Evolutionary conservation across 192 early-diverging fungal genomes (phyloP).

Genomic region (Jimgerdemannia lactiflua): DNA sequence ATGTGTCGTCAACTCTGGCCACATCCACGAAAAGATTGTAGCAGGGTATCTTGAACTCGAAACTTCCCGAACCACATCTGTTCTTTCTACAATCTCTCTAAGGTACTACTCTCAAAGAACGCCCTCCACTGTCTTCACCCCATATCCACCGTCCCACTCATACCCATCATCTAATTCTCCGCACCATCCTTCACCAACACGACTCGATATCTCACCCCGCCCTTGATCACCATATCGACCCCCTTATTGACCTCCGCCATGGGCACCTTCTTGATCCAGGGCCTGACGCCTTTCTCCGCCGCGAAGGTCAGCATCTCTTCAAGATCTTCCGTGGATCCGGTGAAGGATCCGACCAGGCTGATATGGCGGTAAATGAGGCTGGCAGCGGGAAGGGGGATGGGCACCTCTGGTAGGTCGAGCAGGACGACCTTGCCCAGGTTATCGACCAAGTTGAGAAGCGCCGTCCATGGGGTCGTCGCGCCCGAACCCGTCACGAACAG

Average conservation of each 20-base stretch:
- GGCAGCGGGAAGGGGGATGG: slow-evolving; percentile 38
- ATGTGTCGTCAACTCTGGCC: too few relatives aligned
- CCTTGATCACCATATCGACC: slow-evolving; percentile 52
- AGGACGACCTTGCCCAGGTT: slow-evolving; percentile 60
- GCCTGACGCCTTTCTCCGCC: slow-evolving; percentile 55
- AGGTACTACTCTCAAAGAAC: too few relatives aligned
- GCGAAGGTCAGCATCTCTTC: slow-evolving; percentile 70
- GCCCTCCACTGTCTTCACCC: too few relatives aligned
- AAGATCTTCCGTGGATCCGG: slow-evolving; percentile 56
- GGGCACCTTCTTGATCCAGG: slow-evolving; percentile 62
- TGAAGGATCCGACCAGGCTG: slow-evolving; percentile 60
- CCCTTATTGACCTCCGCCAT: slow-evolving; percentile 63
- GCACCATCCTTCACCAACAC: slow-evolving; percentile 57
- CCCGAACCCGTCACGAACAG: slow-evolving; percentile 32
- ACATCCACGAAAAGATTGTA: too few relatives aligned
- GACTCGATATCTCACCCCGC: slow-evolving; percentile 66
- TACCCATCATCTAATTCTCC: too few relatives aligned
- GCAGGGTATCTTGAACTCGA: too few relatives aligned
- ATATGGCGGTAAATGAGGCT: slow-evolving; percentile 47
- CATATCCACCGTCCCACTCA: too few relatives aligned
- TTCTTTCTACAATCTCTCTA: too few relatives aligned
- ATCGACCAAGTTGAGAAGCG: slow-evolving; percentile 46
- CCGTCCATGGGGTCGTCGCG: slow-evolving; percentile 39
- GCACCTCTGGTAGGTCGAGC: slow-evolving; percentile 60
- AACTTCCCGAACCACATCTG: too few relatives aligned